Base-by-base conservation (phyloP, 768 basidiomycete species). In the Tremella yokohamensis region DNA sequence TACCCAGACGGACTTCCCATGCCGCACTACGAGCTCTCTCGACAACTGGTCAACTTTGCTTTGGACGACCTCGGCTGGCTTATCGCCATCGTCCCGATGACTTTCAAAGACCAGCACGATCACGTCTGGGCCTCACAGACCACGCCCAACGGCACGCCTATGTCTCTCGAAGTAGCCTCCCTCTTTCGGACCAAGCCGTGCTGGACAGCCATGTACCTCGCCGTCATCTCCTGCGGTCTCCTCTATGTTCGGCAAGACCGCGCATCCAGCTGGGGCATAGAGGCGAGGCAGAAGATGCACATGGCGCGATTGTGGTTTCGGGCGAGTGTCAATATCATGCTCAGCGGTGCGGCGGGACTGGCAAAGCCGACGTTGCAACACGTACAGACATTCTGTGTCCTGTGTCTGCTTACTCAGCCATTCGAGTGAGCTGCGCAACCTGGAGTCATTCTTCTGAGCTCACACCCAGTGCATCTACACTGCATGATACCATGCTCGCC, bases 291-390 rank as follows among this genome's bases (percentile, higher is more conserved):
- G 42, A 45, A 45, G 22, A 45, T 45, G 42, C 22, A 45, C 22
- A n/a, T 45, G 42, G 42, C 42, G 42, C n/a, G 42, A 45, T 45
- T 45, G 22, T 45, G 42, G 42, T 45, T 45, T 16, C n/a, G 42
- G 22, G 42, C 42, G 7, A 22, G 42, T n/a, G 42, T 45, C n/a
- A 45, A 45, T 16, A 45, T 45, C n/a, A 45, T 45, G 42, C 22
- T 45, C n/a, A 45, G 42, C 22, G 42, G 7, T 6, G 42, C 42
- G n/a, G 42, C 42, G 15, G 22, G 42, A 6, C 15, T 45, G 42
- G 42, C 42, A n/a, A 45, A 22, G 22, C 42, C 42, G 22, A 45
- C n/a, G 4, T 45, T 45, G 42, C n/a, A 18, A 15, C 42, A 45
- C 22, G n/a, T 45, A 16, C 42, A 45, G 42, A 45, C 42, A 22